Evolutionary conservation across 192 early-diverging fungal genomes (phyloP).

Genomic region (Backusella parvicylindrica): DNA sequence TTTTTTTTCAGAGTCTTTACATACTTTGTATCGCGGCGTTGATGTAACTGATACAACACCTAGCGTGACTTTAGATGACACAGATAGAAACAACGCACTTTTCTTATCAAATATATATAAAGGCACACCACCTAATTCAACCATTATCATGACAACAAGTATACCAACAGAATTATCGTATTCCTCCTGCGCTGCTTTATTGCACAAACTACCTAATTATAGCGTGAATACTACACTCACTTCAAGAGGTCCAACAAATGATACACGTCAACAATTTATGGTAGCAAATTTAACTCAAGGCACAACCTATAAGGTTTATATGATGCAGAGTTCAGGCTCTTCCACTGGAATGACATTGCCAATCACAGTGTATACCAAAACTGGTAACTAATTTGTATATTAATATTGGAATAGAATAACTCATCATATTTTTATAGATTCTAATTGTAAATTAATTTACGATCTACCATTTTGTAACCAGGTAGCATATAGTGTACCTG

Average conservation of each 20-base stretch:
- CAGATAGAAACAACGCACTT: conserved; percentile 29
- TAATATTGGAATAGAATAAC: not conserved
- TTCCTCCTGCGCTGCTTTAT: conserved; percentile 47
- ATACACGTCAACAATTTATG: conserved; percentile 33
- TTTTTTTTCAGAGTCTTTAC: not conserved
- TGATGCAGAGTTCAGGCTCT: conserved; percentile 17
- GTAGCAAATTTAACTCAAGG: conserved; percentile 34
- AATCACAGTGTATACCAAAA: conserved; percentile 28
- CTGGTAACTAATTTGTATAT: conserved; percentile 8
- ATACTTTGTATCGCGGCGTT: not conserved
- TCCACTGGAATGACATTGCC: conserved; percentile 14
- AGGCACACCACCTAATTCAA: conserved; percentile 13
- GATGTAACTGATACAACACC: not conserved
- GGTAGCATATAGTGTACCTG: conserved; percentile 54
- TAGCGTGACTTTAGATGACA: conserved; percentile 25
- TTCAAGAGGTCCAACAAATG: conserved; percentile 30
- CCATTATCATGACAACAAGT: conserved; percentile 16
- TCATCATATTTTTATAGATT: conserved; percentile 16
- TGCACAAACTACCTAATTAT: conserved; percentile 4
- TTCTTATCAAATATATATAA: conserved; percentile 28
- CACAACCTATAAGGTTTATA: conserved; percentile 41
- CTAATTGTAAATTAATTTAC: conserved; percentile 48
- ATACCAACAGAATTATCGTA: conserved; percentile 33
- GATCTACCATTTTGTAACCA: conserved; percentile 47
- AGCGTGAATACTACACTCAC: conserved; percentile 34